These are phyloP conservation scores for Phytophthora crassamura DNA, from an alignment of 352 stramenopile species.

Conservation along the genomic window DNA sequence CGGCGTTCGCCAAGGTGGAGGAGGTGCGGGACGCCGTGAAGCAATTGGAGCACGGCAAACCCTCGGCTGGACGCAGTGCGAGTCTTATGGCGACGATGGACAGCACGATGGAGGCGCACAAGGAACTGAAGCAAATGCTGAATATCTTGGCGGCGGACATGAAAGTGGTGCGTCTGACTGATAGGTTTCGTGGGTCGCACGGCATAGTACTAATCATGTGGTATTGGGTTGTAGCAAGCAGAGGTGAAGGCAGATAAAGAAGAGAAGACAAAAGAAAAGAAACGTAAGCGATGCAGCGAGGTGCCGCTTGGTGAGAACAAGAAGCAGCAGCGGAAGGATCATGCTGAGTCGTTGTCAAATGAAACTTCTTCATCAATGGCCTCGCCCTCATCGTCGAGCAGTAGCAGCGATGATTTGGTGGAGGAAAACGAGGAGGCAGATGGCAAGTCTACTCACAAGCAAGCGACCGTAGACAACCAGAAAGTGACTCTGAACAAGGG, in stretches of 20 bases:
- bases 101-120: conserved; percentile 14
- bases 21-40: conserved; percentile 39
- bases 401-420: not conserved
- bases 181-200: no score
- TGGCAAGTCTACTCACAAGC: no score
- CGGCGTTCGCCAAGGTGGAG: conserved; percentile 22
- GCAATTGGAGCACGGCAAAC: conserved; percentile 33
- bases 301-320: no score
- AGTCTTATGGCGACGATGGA: conserved; percentile 26
- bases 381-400: no score
- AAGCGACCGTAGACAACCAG: not conserved
- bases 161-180: conserved; percentile 3
- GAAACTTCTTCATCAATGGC: no score
- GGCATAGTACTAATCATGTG: no score
- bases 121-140: conserved; percentile 14
- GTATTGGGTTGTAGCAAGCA: not conserved
- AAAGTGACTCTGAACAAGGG: not conserved
- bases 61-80: conserved; percentile 9
- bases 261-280: not conserved
- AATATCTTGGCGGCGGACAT: conserved; percentile 24
- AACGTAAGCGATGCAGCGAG: no score
- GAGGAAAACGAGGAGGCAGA: not conserved
- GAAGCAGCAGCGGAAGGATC: not conserved
- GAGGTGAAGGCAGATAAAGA: conserved; percentile 4
- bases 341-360: no score